These are phyloP conservation scores for Pseudocercospora vitis DNA, from an alignment of 2,329 filamentous ascomycete genomes.

Conservation along the genomic window DNA sequence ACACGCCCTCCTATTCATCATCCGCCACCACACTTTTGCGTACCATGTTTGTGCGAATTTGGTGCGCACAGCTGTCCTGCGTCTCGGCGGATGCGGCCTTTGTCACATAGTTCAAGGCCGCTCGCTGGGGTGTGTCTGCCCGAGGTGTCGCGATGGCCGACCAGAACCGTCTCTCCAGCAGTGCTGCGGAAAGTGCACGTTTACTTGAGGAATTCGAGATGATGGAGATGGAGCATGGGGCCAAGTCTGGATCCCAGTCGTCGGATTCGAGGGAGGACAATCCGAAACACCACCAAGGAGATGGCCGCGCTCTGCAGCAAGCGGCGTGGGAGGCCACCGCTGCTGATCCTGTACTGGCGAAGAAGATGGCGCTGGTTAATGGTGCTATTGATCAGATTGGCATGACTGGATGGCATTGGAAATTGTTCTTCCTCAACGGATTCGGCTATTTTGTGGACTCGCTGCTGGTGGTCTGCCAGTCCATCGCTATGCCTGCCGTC, in stretches of 20 bases:
- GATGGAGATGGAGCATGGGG: not conserved
- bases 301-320: not conserved
- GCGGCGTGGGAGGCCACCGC: constrained; percentile 21
- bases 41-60: not conserved
- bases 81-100: not conserved
- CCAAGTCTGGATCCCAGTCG: not conserved
- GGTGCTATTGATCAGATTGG: constrained; percentile 58
- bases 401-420: constrained; percentile 60
- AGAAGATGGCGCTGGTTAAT: constrained; percentile 42
- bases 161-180: not conserved
- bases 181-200: not conserved
- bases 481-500: constrained; percentile 37
- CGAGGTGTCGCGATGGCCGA: not conserved
- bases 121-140: no score
- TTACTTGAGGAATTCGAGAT: not conserved
- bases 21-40: no score
- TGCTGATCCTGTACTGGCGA: constrained; percentile 42
- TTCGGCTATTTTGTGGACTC: constrained; percentile 51
- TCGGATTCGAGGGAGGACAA: not conserved
- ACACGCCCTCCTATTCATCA: no score
- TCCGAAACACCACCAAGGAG: not conserved
- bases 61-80: not conserved
- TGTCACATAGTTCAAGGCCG: not conserved
- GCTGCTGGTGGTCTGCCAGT: constrained; percentile 41
- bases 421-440: constrained; percentile 62